Evolutionary conservation across 2,329 filamentous ascomycete species (phyloP).

Genomic region (Pseudocercospora fijiensis): DNA sequence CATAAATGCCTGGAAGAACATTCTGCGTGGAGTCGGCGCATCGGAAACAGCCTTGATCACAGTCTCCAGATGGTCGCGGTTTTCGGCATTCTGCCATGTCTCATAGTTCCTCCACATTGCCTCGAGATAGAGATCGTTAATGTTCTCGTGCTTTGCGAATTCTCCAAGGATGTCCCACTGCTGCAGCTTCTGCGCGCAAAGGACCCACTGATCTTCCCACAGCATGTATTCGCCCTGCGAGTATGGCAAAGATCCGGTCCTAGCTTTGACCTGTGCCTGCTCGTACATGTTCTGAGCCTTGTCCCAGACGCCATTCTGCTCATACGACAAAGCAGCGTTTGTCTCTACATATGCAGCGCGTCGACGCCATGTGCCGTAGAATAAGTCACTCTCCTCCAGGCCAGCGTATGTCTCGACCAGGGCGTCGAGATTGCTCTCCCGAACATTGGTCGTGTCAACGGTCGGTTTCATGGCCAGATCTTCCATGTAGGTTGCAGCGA

Average conservation of each 20-base stretch:
- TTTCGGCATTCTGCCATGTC: constrained; percentile 84
- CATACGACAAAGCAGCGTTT: constrained; percentile 93
- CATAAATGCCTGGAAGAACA: constrained; percentile 99
- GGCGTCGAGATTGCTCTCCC: constrained; percentile 94
- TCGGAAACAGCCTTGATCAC: constrained; percentile 98
- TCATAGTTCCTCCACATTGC: constrained; percentile 95
- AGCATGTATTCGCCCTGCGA: constrained; percentile 97
- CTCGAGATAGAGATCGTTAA: constrained; percentile 92
- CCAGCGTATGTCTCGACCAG: constrained; percentile 89
- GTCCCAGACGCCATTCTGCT: constrained; percentile 99
- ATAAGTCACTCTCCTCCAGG: constrained; percentile 92
- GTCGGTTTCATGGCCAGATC: constrained; percentile 81
- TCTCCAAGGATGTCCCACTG: constrained; percentile 98
- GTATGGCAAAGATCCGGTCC: constrained; percentile 93
- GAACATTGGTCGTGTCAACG: constrained; percentile 76
- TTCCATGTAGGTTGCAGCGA: constrained; percentile 85
- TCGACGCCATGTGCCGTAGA: constrained; percentile 94
- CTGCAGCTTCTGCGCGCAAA: constrained; percentile 96
- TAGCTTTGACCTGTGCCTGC: constrained; percentile 91
- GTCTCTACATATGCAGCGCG: constrained; percentile 96
- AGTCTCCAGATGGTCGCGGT: constrained; percentile 84
- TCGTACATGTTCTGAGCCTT: constrained; percentile 98
- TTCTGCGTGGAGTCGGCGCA: constrained; percentile 85
- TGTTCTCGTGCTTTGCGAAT: constrained; percentile 97
- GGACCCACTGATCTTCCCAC: constrained; percentile 99